Evolutionary conservation across 1,284 basidiomycete species (phyloP), one percentile per base, ranked within the genome.

Genomic region (Macrocystidia cucumis): DNA sequence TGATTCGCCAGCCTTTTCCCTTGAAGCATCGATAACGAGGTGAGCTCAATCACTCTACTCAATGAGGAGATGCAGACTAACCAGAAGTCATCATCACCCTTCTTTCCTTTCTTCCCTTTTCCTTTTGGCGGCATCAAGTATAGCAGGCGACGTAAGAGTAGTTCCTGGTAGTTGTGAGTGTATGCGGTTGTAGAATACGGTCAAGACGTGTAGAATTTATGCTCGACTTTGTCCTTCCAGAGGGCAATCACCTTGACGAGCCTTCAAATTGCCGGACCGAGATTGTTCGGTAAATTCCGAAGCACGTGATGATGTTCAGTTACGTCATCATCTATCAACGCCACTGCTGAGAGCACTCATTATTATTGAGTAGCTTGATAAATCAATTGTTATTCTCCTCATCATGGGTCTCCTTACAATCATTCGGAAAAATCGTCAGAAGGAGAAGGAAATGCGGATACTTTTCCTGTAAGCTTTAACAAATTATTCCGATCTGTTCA

Each of bases 391-490:
- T 32, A 22, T 13, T 21, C 29, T 21, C 16, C 19, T 27, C 12
- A 50, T 37, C 16, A 89, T 89, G 85, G 95, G 95, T 1, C 74
- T 99, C 27, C 78, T 98, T 34, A 95, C 95, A 3, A 93, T 98
- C 56, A 98, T 99, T 45, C 72, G 95, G 40, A 99, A 99, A 67
- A 95, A 93, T 54, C 74, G 92, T 36, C 81, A 81, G 57, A 95
- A 93, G 59, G 92, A 95, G 61, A 84, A 80, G 55, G 93, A 98
- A 56, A 93, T 98, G 81, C 78, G 96, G 25, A 76, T 98, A 37
- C 72, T 99, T 28, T 98, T 98, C 60, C 78, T 99, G 89, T 92
- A 55, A 45, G 80, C 31, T 31, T 34, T 25, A 37, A 25, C 29
- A 38, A n/a, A n/a, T n/a, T n/a, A n/a, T n/a, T n/a, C n/a, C n/a